A percentile compares a stretch with the other conserved stretches of the same genome.
Conservation (phyloP, 2,329 filamentous ascomycete genomes). For the Diplodia sapinea region DNA sequence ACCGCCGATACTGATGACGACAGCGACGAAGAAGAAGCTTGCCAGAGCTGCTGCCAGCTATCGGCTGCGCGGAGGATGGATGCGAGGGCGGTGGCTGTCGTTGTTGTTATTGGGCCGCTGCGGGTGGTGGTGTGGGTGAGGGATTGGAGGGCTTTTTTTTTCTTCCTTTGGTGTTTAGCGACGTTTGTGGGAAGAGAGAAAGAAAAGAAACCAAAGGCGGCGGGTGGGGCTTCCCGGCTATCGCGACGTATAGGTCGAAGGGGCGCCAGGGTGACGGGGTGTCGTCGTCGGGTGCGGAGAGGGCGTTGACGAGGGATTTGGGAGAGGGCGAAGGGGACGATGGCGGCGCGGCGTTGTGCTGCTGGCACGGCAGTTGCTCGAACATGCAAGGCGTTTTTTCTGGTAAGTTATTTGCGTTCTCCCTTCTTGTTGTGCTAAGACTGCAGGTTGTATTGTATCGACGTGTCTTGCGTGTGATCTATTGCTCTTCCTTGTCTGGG, state of each 20-base stretch:
- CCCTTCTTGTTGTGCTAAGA: too few relatives aligned
- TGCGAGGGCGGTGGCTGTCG: background rate
- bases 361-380: slow-evolving; percentile 7
- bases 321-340: background rate
- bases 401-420: too few relatives aligned
- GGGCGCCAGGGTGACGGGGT: background rate
- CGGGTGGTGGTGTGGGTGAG: background rate
- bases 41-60: slow-evolving; percentile 4
- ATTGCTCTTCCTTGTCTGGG: too few relatives aligned
- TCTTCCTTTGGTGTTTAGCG: background rate
- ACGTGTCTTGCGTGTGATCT: too few relatives aligned
- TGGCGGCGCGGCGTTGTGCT: background rate
- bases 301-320: background rate
- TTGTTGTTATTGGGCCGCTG: background rate
- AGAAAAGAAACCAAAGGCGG: background rate
- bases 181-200: background rate
- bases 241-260: slow-evolving; percentile 7
- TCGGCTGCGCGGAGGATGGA: slow-evolving; percentile 7
- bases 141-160: background rate
- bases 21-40: too few relatives aligned
- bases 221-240: background rate
- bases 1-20: background rate
- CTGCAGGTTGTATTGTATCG: too few relatives aligned
- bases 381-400: background rate
- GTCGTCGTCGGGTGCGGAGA: background rate